Base-by-base conservation (phyloP, 2,329 filamentous ascomycete species). In the Alternaria postmessia region DNA sequence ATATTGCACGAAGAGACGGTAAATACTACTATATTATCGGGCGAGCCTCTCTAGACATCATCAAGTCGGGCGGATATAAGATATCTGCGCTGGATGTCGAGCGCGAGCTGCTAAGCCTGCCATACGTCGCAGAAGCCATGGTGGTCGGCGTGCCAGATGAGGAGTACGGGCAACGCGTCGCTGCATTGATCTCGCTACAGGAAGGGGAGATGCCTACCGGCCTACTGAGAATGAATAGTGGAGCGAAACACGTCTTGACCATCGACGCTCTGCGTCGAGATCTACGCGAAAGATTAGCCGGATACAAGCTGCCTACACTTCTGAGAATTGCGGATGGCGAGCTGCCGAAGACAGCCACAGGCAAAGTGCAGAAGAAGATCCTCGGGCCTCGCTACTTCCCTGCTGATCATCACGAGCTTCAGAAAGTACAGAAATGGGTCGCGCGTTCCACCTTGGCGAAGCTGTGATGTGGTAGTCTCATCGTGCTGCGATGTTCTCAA, bases 41-140 rank as follows among this genome's bases (percentile, higher is more conserved):
- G 8, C 80, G 84, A 11, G 83, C 82, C 9, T 83, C 81, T 18
- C 78, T 85, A 7, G 84, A 86, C 62, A 79, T 87, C 32, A 85
- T 87, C 69, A 86, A 87, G 63, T 83, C 81, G 1, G 84, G 84
- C 16, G 85, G 85, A 0, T 86, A 86, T 65, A 86, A 86, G 71
- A 82, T 86, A 36, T 84, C 82, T 0, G 84, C 84, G 0, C 72
- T 86, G 11, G 84, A 86, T 51, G 83, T 86, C 30, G 85, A 86
- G 69, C 78, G 84, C 18, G 83, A 86, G 62, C 80, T 86, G 64
- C 75, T 86, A 24, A 78, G 79, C 0, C 65, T 86, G 53, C 77
- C 81, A 1, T 80, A 81, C 32, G 78, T 86, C 34, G 76, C 81
- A 47, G 85, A 86, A 70, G 83, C 82, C 5, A 84, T 83, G 65